Base-by-base conservation (phyloP, 1,139 yeast species). In the Suhomyces bokatorum region DNA sequence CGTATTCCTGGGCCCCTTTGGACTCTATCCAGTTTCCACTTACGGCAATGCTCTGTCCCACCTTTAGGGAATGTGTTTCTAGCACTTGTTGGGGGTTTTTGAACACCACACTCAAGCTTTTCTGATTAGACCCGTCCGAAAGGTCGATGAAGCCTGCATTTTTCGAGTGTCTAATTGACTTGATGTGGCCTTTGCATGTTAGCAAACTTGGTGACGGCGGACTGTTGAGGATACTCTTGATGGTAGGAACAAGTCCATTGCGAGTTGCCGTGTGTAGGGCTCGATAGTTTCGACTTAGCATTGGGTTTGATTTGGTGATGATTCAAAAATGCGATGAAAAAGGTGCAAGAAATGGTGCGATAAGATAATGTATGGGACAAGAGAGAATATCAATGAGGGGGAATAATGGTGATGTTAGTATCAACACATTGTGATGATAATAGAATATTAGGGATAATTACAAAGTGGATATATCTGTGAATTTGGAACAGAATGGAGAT, bases 121-220 rank as follows among this genome's bases (percentile, higher is more conserved):
- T 54, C 36, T 75, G 69, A 4, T 77, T 67, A 0, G 95, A 75
- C 0, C 98, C 98, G 60, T 91, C 98, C 2, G 78, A 66, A 20
- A 93, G 54, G 58, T 89, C 96, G 7, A 90, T 70, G 61, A 93
- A 93, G 1, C 90, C 87, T 12, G 87, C 77, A 44, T 83, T 85
- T 59, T 89, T 90, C 58, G 88, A 77, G 32, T 75, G 66, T 44
- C 97, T 75, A 3, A 87, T 77, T 0, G 91, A 77, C 47, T 81
- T 80, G 30, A 93, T 77, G 82, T 95, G 91, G 5, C 98, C 98
- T 30, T 50, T 49, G 1, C 69, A 60, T n/a, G 49, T 43, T 4
- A 68, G 43, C 1, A 49, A 40, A 0, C 60, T 34, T 1, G 51
- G 37, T 2, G 39, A 20, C 1, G 78, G 77, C 1, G 77, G 73